Conservation (phyloP, 2,329 filamentous ascomycete genomes). For the Pseudogymnoascus sp. region DNA sequence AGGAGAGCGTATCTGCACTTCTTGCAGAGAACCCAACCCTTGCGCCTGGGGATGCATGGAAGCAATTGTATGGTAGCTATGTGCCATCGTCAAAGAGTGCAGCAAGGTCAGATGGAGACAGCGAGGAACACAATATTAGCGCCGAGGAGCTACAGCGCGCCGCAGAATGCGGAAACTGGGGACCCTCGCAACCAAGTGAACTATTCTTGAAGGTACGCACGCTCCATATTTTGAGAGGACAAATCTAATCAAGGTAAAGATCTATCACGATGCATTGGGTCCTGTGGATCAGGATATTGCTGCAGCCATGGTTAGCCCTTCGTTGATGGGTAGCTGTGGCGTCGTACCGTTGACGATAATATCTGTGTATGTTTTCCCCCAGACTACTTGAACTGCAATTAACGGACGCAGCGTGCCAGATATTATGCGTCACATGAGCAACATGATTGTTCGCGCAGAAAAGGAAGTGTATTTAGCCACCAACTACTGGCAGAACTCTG, state of each 20-base stretch:
- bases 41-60: slow-evolving; percentile 47
- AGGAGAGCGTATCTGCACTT: slow-evolving; percentile 50
- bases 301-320: slow-evolving; percentile 47
- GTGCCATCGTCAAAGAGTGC: slow-evolving; percentile 4
- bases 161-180: slow-evolving; percentile 60
- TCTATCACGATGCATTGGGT: slow-evolving; percentile 25
- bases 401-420: slow-evolving; percentile 47
- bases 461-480: slow-evolving; percentile 68
- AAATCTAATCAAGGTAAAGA: slow-evolving; percentile 13
- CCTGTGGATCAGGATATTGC: slow-evolving; percentile 27
- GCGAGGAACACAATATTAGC: slow-evolving; percentile 20
- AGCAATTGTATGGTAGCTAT: slow-evolving; percentile 43
- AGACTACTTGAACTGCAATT: background rate
- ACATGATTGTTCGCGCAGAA: slow-evolving; percentile 65
- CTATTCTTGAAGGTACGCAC: slow-evolving; percentile 54
- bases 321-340: slow-evolving; percentile 54
- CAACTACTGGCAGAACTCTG: slow-evolving; percentile 67
- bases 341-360: slow-evolving; percentile 63
- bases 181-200: slow-evolving; percentile 52
- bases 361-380: slow-evolving; percentile 37
- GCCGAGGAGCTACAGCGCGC: slow-evolving; percentile 46
- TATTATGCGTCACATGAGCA: slow-evolving; percentile 66
- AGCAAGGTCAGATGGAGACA: slow-evolving; percentile 18
- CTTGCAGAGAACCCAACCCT: slow-evolving; percentile 46
- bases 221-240: background rate